A percentile compares a stretch with the other conserved stretches of the same genome.
phyloP scores from a whole-genome alignment of 1,284 basidiomycete species.

The Psilocybe mexicana region DNA sequence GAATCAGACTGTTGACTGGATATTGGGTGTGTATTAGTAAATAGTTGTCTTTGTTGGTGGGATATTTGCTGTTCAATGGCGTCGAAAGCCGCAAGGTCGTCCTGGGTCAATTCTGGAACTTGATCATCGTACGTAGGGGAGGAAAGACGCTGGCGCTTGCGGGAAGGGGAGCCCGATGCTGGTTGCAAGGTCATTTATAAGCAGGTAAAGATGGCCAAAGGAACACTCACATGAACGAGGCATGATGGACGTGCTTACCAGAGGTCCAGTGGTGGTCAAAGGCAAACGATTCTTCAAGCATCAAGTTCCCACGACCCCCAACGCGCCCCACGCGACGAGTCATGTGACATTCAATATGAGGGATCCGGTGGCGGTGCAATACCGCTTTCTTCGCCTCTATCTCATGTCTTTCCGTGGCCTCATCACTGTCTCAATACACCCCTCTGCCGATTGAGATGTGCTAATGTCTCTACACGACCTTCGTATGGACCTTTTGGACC shows the following conservation, averaged over 20 bases:
- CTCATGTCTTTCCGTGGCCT: no score
- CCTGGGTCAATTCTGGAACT: slow-evolving; percentile 51
- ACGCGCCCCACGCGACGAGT: slow-evolving; percentile 4
- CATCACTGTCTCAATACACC: no score
- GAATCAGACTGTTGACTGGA: neutral
- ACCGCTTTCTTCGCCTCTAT: no score
- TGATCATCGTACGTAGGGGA: slow-evolving; percentile 71
- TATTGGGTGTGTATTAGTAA: neutral
- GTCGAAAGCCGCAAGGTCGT: slow-evolving; percentile 59
- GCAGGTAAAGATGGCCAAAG: neutral
- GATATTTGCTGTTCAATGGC: slow-evolving; percentile 50
- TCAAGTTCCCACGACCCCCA: neutral
- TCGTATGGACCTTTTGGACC: no score
- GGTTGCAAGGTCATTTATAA: slow-evolving; percentile 19
- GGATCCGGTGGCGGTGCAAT: no score
- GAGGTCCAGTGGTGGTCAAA: neutral
- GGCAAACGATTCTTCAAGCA: slow-evolving; percentile 1
- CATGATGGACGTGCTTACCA: slow-evolving; percentile 4
- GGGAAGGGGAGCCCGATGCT: slow-evolving; percentile 39
- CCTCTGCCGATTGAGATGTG: no score
- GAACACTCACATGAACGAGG: slow-evolving; percentile 16
- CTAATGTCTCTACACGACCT: no score
- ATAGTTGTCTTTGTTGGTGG: slow-evolving; percentile 28
- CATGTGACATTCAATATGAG: neutral
- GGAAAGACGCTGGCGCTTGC: slow-evolving; percentile 62